These are phyloP conservation scores for Podospora sp. DNA, from an alignment of 495 filamentous ascomycete species.

Conservation along the genomic window DNA sequence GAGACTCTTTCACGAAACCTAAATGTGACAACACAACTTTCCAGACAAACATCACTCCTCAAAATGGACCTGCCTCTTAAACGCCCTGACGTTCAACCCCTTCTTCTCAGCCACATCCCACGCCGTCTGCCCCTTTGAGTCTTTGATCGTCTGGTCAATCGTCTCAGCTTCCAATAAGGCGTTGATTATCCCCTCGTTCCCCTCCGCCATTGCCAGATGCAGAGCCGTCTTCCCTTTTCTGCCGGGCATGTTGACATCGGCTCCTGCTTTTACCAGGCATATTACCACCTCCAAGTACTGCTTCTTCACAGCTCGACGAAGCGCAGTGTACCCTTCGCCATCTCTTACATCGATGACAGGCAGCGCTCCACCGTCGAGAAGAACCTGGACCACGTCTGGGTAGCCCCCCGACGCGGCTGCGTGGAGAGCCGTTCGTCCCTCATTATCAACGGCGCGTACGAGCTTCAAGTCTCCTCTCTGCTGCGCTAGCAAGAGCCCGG, in stretches of 20 bases:
- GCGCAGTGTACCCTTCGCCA: background rate
- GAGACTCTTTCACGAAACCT: no score
- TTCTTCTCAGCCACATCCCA: background rate
- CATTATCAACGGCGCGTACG: background rate
- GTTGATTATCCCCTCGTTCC: background rate
- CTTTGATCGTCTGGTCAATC: background rate
- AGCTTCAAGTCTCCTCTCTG: background rate
- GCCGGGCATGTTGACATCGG: background rate
- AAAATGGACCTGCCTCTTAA: background rate
- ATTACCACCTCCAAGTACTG: background rate
- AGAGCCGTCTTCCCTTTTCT: background rate
- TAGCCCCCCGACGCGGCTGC: background rate
- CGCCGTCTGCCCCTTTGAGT: background rate
- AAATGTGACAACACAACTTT: no score
- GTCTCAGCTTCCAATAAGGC: background rate
- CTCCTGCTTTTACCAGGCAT: background rate
- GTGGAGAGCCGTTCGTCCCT: background rate
- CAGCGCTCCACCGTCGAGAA: background rate
- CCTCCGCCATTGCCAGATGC: background rate
- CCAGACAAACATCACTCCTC: background rate
- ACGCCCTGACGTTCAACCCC: background rate
- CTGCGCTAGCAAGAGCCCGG: background rate
- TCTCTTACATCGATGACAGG: background rate
- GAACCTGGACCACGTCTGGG: background rate
- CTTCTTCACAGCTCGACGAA: background rate